Percentiles rank a stretch among this genome's conserved stretches.
Conservation (phyloP, 805 yeast genomes). For the Ascoidea tarda region DNA sequence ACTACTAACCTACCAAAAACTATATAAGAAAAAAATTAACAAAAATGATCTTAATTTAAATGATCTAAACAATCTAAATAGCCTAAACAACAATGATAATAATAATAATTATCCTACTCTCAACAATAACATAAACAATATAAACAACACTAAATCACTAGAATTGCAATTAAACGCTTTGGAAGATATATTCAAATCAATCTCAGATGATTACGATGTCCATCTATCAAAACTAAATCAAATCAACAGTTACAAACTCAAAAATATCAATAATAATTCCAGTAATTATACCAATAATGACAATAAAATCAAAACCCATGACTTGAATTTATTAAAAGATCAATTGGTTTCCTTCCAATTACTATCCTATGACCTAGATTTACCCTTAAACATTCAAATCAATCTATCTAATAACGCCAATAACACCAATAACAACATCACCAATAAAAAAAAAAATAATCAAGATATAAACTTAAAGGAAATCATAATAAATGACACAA, state of each 20-base stretch:
- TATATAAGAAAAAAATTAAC: too few relatives aligned
- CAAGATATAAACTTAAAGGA: too few relatives aligned
- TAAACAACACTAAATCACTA: too few relatives aligned
- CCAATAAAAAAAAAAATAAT: neutral
- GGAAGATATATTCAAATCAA: neutral
- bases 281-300: neutral
- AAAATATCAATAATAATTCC: neutral
- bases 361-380: slow-evolving; percentile 47
- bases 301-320: slow-evolving; percentile 20
- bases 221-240: too few relatives aligned
- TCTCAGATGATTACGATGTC: neutral
- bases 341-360: slow-evolving; percentile 55
- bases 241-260: too few relatives aligned
- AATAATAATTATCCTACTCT: too few relatives aligned
- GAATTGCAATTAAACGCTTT: neutral
- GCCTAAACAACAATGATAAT: too few relatives aligned
- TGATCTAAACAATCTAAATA: too few relatives aligned
- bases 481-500: too few relatives aligned
- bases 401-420: too few relatives aligned
- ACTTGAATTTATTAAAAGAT: slow-evolving; percentile 31
- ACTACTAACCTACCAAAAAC: neutral
- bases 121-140: too few relatives aligned
- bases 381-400: slow-evolving; percentile 32
- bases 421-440: neutral
- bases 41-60: too few relatives aligned